Conservation (phyloP, 495 filamentous ascomycete species). For the Neurospora tetraspora region DNA sequence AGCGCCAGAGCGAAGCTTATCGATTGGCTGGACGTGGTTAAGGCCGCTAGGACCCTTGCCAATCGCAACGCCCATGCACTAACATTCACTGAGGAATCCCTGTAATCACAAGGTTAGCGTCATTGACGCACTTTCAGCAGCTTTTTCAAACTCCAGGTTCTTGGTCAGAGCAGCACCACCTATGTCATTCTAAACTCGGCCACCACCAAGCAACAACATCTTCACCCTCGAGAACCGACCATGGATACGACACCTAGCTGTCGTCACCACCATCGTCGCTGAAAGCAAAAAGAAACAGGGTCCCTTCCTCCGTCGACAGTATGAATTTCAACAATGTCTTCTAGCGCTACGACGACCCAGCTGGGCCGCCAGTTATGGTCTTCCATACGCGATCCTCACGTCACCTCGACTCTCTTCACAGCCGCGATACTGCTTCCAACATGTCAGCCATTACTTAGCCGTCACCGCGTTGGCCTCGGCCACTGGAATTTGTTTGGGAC, state of each 20-base stretch:
- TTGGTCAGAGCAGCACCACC: neutral
- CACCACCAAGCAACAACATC: neutral
- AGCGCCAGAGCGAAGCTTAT: slow-evolving; percentile 20
- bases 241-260: neutral
- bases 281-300: neutral
- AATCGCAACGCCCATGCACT: neutral
- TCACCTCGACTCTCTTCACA: slow-evolving; percentile 13
- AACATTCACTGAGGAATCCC: neutral
- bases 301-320: slow-evolving; percentile 6
- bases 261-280: neutral
- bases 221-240: neutral
- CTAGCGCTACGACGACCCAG: slow-evolving; percentile 34
- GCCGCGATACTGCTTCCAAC: slow-evolving; percentile 21
- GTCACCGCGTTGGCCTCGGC: slow-evolving; percentile 2
- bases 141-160: slow-evolving; percentile 1
- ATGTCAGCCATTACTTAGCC: slow-evolving; percentile 15
- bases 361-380: slow-evolving; percentile 35
- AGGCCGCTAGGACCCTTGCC: slow-evolving; percentile 3
- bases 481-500: neutral
- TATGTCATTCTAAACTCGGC: neutral
- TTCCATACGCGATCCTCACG: slow-evolving; percentile 30
- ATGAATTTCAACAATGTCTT: slow-evolving; percentile 37
- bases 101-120: slow-evolving; percentile 10
- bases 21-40: slow-evolving; percentile 15
- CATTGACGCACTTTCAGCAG: slow-evolving; percentile 13